A percentile compares a stretch with the other conserved stretches of the same genome.
These are phyloP conservation scores for Spatholobus suberectus DNA, from an alignment of 306 rosid species.

Conservation along the genomic window DNA sequence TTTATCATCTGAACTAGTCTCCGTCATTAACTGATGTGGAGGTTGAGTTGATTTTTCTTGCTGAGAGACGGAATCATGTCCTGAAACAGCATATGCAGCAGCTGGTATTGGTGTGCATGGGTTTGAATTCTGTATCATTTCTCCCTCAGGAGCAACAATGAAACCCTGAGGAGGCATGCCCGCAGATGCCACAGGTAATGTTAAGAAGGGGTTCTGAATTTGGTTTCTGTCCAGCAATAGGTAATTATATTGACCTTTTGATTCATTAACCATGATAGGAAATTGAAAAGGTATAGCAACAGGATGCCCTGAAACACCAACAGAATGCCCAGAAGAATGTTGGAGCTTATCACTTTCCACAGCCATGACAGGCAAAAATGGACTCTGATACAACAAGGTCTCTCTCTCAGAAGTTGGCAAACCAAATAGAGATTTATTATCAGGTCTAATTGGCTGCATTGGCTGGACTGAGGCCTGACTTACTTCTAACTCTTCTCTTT, in stretches of 20 bases:
- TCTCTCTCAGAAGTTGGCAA: slow-evolving; percentile 46
- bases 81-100: slow-evolving; percentile 37
- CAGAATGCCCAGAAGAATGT: slow-evolving; percentile 52
- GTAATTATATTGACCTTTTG: slow-evolving; percentile 51
- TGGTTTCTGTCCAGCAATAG: slow-evolving; percentile 56
- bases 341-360: slow-evolving; percentile 56
- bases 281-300: slow-evolving; percentile 52
- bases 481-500: slow-evolving; percentile 50
- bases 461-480: slow-evolving; percentile 47
- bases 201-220: slow-evolving; percentile 57
- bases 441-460: slow-evolving; percentile 46
- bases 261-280: slow-evolving; percentile 57
- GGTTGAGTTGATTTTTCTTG: slow-evolving; percentile 46
- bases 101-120: slow-evolving; percentile 41
- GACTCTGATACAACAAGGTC: slow-evolving; percentile 51
- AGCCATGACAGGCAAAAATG: slow-evolving; percentile 53
- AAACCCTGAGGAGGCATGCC: slow-evolving; percentile 49
- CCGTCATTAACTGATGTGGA: slow-evolving; percentile 46
- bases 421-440: slow-evolving; percentile 54
- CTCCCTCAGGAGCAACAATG: slow-evolving; percentile 53
- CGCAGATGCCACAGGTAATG: slow-evolving; percentile 48
- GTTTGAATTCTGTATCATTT: slow-evolving; percentile 47
- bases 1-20: slow-evolving; percentile 51
- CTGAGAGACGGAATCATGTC: slow-evolving; percentile 40
- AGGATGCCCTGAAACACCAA: slow-evolving; percentile 52